A percentile compares a stretch with the other conserved stretches of the same genome.
phyloP scores from a whole-genome alignment of 1,139 yeast species.

The Ogataea hybrid region DNA sequence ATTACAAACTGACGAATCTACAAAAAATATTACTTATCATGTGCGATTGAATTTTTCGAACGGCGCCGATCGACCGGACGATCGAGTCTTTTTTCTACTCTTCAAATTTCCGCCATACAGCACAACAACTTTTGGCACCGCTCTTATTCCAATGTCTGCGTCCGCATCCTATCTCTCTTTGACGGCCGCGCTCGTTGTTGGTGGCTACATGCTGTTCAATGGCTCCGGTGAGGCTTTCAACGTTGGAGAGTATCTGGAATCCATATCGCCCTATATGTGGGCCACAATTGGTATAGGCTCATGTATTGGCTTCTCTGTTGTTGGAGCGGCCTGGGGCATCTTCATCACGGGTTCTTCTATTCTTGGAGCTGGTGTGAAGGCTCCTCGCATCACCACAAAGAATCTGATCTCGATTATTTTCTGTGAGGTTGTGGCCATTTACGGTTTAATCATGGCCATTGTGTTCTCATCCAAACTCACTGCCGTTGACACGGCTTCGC shows the following conservation, averaged over 20 bases:
- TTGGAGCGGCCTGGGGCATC: constrained; percentile 99
- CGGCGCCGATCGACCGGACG: constrained; percentile 10
- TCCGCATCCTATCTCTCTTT: constrained; percentile 15
- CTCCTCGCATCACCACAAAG: constrained; percentile 96
- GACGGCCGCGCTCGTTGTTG: constrained; percentile 18
- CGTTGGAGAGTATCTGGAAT: constrained; percentile 80
- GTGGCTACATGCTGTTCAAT: constrained; percentile 70
- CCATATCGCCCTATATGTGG: constrained; percentile 97
- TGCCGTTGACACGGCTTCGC: constrained; percentile 56
- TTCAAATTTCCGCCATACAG: constrained; percentile 8
- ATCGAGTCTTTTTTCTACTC: background rate
- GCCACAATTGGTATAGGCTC: constrained; percentile 88
- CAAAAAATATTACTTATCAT: constrained; percentile 1
- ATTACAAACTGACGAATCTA: background rate
- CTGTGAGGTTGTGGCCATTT: constrained; percentile 99
- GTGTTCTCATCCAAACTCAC: constrained; percentile 90
- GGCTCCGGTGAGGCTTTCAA: constrained; percentile 91
- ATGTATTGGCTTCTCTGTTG: constrained; percentile 92
- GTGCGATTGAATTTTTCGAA: background rate
- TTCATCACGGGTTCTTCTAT: constrained; percentile 94
- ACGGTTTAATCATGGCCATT: constrained; percentile 97
- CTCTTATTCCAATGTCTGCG: constrained; percentile 6
- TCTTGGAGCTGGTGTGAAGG: constrained; percentile 96
- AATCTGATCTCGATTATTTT: constrained; percentile 94
- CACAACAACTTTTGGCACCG: constrained; percentile 9